Percentiles rank a stretch among this genome's conserved stretches.
These are phyloP conservation scores for Tulasnella sp. DNA, from an alignment of 768 basidiomycete genomes.

Conservation along the genomic window DNA sequence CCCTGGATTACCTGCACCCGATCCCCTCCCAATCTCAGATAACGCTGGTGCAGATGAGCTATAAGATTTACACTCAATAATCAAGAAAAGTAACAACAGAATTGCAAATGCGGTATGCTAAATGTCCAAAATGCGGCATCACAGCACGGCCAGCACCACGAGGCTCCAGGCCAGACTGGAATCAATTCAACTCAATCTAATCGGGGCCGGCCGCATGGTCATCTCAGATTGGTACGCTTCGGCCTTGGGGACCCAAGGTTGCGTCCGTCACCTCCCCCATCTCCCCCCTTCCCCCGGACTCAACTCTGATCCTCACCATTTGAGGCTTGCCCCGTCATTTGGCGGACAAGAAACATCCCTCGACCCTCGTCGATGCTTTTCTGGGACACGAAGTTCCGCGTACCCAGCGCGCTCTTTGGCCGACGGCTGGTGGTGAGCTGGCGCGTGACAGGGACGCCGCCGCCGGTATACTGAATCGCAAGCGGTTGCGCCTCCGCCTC, in stretches of 20 bases:
- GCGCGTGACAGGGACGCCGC: slow-evolving; percentile 29
- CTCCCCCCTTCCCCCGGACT: too few species aligned
- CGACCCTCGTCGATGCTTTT: slow-evolving; percentile 66
- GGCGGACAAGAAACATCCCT: slow-evolving; percentile 70
- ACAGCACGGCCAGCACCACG: not conserved
- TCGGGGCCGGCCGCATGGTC: not conserved
- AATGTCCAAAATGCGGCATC: not conserved
- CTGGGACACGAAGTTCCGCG: not conserved
- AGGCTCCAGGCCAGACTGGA: not conserved
- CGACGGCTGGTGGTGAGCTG: slow-evolving; percentile 41
- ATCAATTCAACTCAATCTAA: slow-evolving; percentile 4
- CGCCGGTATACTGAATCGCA: slow-evolving; percentile 25
- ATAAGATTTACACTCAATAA: slow-evolving; percentile 7
- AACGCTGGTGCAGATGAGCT: not conserved
- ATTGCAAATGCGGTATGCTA: not conserved
- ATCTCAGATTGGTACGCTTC: not conserved
- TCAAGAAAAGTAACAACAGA: not conserved
- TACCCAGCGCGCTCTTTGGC: slow-evolving; percentile 58
- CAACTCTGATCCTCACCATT: not conserved
- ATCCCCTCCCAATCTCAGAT: not conserved
- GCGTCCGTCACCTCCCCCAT: too few species aligned
- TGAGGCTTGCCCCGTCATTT: slow-evolving; percentile 57
- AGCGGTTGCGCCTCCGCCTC: slow-evolving; percentile 6
- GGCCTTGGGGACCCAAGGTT: not conserved
- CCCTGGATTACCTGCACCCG: not conserved